Base-by-base conservation (phyloP, 2,329 filamentous ascomycete species). In the Aspergillus carbonarius region DNA sequence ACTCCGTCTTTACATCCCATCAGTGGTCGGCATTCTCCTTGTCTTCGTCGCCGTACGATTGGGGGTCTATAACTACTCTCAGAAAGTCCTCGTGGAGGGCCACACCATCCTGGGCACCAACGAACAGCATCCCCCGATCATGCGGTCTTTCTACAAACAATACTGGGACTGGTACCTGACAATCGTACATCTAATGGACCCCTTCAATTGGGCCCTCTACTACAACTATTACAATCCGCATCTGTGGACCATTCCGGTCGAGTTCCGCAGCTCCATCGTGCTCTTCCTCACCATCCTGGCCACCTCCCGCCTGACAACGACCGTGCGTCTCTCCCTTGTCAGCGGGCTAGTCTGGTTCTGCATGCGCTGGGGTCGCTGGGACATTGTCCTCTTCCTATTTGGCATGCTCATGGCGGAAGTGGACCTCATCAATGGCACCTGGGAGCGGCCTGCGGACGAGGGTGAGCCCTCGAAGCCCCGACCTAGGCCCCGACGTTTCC, bases 191-290 rank as follows among this genome's bases (percentile, higher is more conserved):
- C 66, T 77, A 27, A 66, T 75, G 53, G 71, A 77, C 56, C 72
- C 72, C 12, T 77, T 74, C 55, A 68, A 76, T 54, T 77, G 74
- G 72, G 61, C 55, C 1, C 65, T 76, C 4, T 76, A 72, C 59
- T 77, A 76, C 60, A 77, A 76, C 61, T 72, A 76, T 61, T 79
- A 78, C 66, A 78, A 79, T 47, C 76, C 76, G 10, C 78, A 80
- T 55, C 69, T 80, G 1, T 80, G 78, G 78, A 79, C 77, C 7
- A 79, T 80, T 23, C 76, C 77, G 0, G 73, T 78, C 7, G 78
- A 80, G 62, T 76, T 79, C 51, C 76, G 77, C 42, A 75, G 75
- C 60, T 79, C 77, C 2, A 72, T 80, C 8, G 74, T 77, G 23
- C 72, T 80, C 4, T 79, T 79, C 60, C 60, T 78, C 51, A 71